Conservation (phyloP, 768 basidiomycete species). For the Xerocomellus chrysenteron region DNA sequence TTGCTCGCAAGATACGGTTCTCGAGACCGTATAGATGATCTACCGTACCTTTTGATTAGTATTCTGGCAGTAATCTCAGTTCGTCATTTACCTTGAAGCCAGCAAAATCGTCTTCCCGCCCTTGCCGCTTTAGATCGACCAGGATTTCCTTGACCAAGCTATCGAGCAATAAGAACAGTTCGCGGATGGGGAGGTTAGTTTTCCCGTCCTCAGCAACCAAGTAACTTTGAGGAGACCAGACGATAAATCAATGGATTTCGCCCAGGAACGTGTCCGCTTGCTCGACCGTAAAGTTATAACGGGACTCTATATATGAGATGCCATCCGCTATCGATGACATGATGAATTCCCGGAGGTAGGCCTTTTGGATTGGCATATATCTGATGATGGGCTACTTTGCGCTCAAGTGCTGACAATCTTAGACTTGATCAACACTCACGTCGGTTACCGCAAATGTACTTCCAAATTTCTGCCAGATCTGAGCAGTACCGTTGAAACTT, state of each 20-base stretch:
- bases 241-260: background rate
- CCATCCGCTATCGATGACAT: slow-evolving; percentile 43
- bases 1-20: slow-evolving; percentile 35
- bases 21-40: slow-evolving; percentile 45
- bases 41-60: slow-evolving; percentile 13
- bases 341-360: slow-evolving; percentile 33
- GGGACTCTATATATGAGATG: slow-evolving; percentile 44
- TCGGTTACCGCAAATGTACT: no score
- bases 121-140: slow-evolving; percentile 32
- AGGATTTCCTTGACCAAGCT: slow-evolving; percentile 37
- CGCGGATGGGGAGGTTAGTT: slow-evolving; percentile 36
- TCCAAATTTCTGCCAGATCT: no score
- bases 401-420: background rate
- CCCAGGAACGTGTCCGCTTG: slow-evolving; percentile 11
- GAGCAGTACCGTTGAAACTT: no score
- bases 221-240: slow-evolving; percentile 32
- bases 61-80: background rate
- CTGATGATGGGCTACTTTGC: slow-evolving; percentile 26
- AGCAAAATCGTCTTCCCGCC: slow-evolving; percentile 41
- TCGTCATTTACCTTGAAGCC: slow-evolving; percentile 37
- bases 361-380: slow-evolving; percentile 21
- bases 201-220: slow-evolving; percentile 38
- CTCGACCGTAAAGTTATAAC: slow-evolving; percentile 41
- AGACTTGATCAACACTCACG: no score
- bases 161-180: slow-evolving; percentile 37